Base-by-base conservation (phyloP, 179 eudicot genomes). In the Amaranthus tricolor region DNA sequence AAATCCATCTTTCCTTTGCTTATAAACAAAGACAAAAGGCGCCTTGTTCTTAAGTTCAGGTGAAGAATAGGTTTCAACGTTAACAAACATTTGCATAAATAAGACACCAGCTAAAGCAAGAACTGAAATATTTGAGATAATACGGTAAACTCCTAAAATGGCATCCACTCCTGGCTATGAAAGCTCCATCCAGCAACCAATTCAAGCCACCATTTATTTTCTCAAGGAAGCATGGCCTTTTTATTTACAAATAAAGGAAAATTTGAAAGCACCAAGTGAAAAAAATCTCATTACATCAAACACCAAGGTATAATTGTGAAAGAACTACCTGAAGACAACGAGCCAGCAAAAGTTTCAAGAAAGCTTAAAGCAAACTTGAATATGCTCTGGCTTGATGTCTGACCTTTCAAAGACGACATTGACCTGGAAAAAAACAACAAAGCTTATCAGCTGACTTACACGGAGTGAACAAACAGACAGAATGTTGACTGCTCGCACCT, bases 291-390 rank as follows among this genome's bases (percentile, higher is more conserved):
- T 20, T 6, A 20, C 57, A 67, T 66, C 15, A 20, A 40, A 61
- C 48, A 44, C 56, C 40, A 67, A 19, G 44, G 56, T 9, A 72
- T 31, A 51, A 12, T 52, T 55, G 52, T 68, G 53, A 49, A 63
- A 66, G 65, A 86, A 69, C 72, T 74, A 93, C 99, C 99, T 89
- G 99, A 77, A 79, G 99, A 96, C 94, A 96, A 78, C 45, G 99
- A 96, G 72, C 99, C 99, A 79, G 89, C 84, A 84, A 96, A 96
- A 71, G 98, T 96, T 86, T 96, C 99, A 68, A 96, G 91, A 88
- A 96, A 96, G 71, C 99, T 77, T 61, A 96, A 66, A 66, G 90
- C 79, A 65, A 96, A 70, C 79, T 87, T 77, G 83, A 96, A 85
- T 77, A 90, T 58, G 80, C 82, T 89, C 77, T 87, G 91, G 56